Conservation (phyloP, 1,284 basidiomycete genomes). For the Laetiporus sulphureus region DNA sequence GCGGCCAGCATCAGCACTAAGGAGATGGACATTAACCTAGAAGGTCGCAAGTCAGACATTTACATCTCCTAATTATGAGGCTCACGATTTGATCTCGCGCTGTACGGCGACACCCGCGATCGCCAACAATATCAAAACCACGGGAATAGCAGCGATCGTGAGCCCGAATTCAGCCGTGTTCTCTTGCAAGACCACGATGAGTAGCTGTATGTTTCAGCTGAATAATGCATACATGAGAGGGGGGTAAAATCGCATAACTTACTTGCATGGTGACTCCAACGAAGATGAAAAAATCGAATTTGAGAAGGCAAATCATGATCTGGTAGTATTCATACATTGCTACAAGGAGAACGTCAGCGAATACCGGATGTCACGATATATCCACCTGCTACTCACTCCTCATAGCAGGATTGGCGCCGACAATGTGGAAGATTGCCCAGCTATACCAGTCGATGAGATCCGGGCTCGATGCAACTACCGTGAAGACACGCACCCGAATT, state of each 20-base stretch:
- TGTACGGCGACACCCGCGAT: constrained; percentile 65
- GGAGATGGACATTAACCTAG: constrained; percentile 63
- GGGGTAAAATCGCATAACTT: constrained; percentile 15
- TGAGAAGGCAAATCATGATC: constrained; percentile 77
- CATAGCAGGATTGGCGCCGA: constrained; percentile 74
- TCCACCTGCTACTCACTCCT: constrained; percentile 67
- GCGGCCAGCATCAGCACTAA: constrained; percentile 70
- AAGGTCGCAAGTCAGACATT: neutral
- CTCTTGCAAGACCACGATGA: constrained; percentile 49
- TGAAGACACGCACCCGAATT: constrained; percentile 35
- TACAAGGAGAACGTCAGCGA: constrained; percentile 20
- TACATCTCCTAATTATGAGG: constrained; percentile 4
- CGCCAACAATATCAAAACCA: constrained; percentile 66
- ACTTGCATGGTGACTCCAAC: constrained; percentile 84
- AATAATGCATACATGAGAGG: neutral
- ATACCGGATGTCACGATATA: no score
- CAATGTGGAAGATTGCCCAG: constrained; percentile 82
- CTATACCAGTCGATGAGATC: constrained; percentile 27
- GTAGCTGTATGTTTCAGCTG: constrained; percentile 12
- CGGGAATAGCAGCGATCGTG: constrained; percentile 74
- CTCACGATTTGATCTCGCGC: constrained; percentile 71
- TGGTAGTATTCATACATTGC: constrained; percentile 84
- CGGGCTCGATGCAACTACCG: neutral
- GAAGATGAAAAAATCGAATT: constrained; percentile 85
- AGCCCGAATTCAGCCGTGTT: constrained; percentile 71